Evolutionary conservation across 768 basidiomycete species (phyloP), one percentile per base, ranked within the genome.

Genomic region (Clathrus columnatus): DNA sequence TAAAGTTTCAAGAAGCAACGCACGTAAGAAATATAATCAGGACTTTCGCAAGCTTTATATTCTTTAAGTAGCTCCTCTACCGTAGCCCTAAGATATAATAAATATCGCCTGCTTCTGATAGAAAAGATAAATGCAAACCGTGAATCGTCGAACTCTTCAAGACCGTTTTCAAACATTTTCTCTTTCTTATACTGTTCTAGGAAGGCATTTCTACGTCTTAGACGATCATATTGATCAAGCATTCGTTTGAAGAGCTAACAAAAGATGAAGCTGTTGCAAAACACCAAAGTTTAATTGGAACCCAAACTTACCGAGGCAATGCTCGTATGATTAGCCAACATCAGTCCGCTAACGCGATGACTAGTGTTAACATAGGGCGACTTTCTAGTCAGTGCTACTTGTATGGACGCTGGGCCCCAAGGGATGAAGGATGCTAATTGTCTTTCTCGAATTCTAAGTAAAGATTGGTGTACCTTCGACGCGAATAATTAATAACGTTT

Each of bases 311-410:
- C 90, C 29, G 92, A 93, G 24, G 91, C 91, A 57, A 99, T 92
- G 63, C 92, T 93, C n/a, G 96, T 99, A 68, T 99, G 96, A 63
- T 99, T 99, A 8, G 94, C 96, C 49, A 99, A 80, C 96, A 99
- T 98, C 50, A 99, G 76, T 0, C 95, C 95, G 67, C 94, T 97
- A 54, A 98, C 94, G 11, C 94, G 86, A 68, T 99, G 93, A 63
- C 85, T 88, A 36, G 88, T 84, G 4, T 82, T 76, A 51, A 96
- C 73, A 64, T 95, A 95, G 5, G 92, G 93, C 16, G 91, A 93
- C 62, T 81, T 84, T 56, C 90, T 84, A 1, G 94, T 96, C 57
- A 97, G 72, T 5, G 96, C 95, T 6, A 99, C 95, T 70, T 99
- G 96, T 63, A 96, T 95, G 30, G 92, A 94, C 4, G 94, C 94